These are phyloP conservation scores for Nidularia pulvinata DNA, from an alignment of 768 basidiomycete species.

Conservation along the genomic window DNA sequence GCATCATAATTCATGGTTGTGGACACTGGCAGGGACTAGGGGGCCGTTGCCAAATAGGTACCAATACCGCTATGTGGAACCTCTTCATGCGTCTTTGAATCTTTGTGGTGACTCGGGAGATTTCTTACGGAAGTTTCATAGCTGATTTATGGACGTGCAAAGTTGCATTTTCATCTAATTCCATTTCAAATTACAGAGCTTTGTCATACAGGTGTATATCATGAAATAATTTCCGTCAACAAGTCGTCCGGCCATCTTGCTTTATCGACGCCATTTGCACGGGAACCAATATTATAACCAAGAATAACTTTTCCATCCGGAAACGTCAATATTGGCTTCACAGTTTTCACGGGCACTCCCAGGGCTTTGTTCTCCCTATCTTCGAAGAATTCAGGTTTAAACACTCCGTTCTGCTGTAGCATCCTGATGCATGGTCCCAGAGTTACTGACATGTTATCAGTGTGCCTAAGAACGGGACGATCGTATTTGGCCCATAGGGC, in stretches of 20 bases:
- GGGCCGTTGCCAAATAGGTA: no score
- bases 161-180: no score
- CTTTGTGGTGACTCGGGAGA: no score
- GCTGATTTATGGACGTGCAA: no score
- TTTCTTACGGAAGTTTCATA: no score
- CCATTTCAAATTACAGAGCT: no score
- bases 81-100: no score
- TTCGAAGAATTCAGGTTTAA: slow-evolving; percentile 14
- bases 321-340: slow-evolving; percentile 16
- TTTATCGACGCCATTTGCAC: slow-evolving; percentile 16
- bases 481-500: slow-evolving; percentile 11
- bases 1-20: no score
- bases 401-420: slow-evolving; percentile 3
- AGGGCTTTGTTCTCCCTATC: slow-evolving; percentile 12
- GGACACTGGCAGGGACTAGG: no score
- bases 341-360: slow-evolving; percentile 8
- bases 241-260: slow-evolving; percentile 16
- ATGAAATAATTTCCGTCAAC: slow-evolving; percentile 9
- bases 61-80: no score
- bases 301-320: slow-evolving; percentile 7
- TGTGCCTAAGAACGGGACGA: slow-evolving; percentile 9
- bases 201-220: no score
- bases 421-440: slow-evolving; percentile 6
- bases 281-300: slow-evolving; percentile 16
- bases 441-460: slow-evolving; percentile 15